Base-by-base conservation (phyloP, 1,284 basidiomycete genomes). In the Cystobasidiaceae sp. region DNA sequence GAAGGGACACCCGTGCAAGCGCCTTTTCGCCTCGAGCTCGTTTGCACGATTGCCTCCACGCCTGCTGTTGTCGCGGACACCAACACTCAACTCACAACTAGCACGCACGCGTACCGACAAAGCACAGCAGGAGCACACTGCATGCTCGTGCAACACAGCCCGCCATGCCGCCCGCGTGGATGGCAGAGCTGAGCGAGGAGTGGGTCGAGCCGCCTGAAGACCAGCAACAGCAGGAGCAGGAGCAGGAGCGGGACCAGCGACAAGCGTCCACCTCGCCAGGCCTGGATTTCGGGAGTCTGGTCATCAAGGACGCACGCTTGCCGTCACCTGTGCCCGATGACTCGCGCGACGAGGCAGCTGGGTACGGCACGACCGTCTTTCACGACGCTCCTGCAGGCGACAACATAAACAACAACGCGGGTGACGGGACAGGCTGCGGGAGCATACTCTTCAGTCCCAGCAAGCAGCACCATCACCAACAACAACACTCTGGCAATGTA, bases 261-360 rank as follows among this genome's bases (percentile, higher is more conserved):
- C 33, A 28, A 51, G 51, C 17, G 17, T 13, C 19, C 25, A 23
- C n/a, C 44, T 15, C n/a, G n/a, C n/a, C n/a, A n/a, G n/a, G n/a
- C n/a, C n/a, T 64, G 13, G 61, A 64, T 27, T 64, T 64, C 49
- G 61, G 61, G 13, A 64, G 61, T 44, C 41, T 64, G 17, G 61
- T 49, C 27, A 56, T 64, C 27, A n/a, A 44, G 2, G 61, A 64
- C 25, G 44, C 32, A 25, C 43, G 33, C 6, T 8, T 39, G 17
- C 28, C 52, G 13, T 45, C 61, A 39, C 32, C 33, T 15, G 28
- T n/a, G 48, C 25, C 30, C 34, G 27, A 28, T 30, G 41, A 28
- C 39, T 15, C 28, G 41, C 25, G 34, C 7, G n/a, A n/a, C n/a
- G n/a, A n/a, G n/a, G n/a, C n/a, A n/a, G n/a, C n/a, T n/a, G 27